phyloP scores from a whole-genome alignment of 768 basidiomycete genomes.

The Mycena vitilis region DNA sequence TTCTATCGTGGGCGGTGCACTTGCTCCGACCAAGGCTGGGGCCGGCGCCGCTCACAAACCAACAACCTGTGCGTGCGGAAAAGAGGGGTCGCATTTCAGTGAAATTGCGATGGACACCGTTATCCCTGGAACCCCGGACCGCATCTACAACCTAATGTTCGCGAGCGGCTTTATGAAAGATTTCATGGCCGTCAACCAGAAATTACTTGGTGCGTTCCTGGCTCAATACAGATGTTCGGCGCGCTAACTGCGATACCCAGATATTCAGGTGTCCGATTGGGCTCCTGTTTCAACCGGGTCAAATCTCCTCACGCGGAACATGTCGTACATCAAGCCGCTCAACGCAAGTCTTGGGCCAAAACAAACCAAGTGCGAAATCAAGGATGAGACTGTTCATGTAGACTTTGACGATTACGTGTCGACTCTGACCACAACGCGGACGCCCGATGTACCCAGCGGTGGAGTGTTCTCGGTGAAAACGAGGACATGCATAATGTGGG shows the following conservation, averaged over 20 bases:
- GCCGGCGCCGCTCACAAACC: conserved; percentile 54
- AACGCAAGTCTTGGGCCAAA: conserved; percentile 90
- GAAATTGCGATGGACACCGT: conserved; percentile 83
- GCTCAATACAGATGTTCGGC: neutral
- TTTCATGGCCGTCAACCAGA: conserved; percentile 92
- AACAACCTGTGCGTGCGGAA: conserved; percentile 81
- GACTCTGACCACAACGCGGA: conserved; percentile 89
- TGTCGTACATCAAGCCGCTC: conserved; percentile 97
- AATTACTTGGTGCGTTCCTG: conserved; percentile 76
- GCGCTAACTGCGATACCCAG: conserved; percentile 51
- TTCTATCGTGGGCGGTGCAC: conserved; percentile 30
- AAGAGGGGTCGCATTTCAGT: conserved; percentile 72
- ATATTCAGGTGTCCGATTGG: conserved; percentile 98
- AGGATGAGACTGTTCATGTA: conserved; percentile 82
- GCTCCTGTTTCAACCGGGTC: conserved; percentile 70
- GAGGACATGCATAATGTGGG: conserved; percentile 95
- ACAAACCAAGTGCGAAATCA: conserved; percentile 95
- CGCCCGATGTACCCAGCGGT: conserved; percentile 96
- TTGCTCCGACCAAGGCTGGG: conserved; percentile 22
- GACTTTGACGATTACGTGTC: conserved; percentile 88
- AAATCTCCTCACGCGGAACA: conserved; percentile 83
- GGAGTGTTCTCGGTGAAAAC: conserved; percentile 95
- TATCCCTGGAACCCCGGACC: conserved; percentile 92
- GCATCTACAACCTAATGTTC: conserved; percentile 96
- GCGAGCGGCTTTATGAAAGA: conserved; percentile 95